Base-by-base conservation (phyloP, 1,139 yeast genomes). In the Suhomyces yuchorum region DNA sequence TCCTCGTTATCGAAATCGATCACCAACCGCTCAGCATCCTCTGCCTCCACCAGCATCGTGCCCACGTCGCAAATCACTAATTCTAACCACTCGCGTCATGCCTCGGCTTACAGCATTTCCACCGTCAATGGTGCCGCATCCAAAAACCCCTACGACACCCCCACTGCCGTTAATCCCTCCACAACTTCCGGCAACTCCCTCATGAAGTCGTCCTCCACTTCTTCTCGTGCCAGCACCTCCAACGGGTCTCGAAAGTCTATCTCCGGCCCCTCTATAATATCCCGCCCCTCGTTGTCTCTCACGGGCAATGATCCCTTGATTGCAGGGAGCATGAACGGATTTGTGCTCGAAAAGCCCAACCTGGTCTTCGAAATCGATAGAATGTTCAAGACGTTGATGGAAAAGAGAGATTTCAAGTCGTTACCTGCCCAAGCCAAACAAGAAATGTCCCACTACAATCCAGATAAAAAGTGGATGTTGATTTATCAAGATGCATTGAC, bases 401-500 rank as follows among this genome's bases (percentile, higher is more conserved):
- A 84, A 50, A 85, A 87, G 59, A 79, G 97, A 59, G 96, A 91
- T 62, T 87, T 89, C 65, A 83, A 85, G 56, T 81, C 87, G 47
- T 73, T 91, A 43, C 96, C 97, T 0, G 81, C 81, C 23, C 82
- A 80, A 50, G 96, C 96, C 8, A 85, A 85, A 55, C 80, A 77
- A 52, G 96, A 89, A 63, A 84, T 93, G 87, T 74, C 83, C 59
- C 81, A 80, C 55, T 91, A 87, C 60, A 81, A 87, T 38, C 73
- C 82, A 0, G 88, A 86, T 46, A 89, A 91, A 58, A 93, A 93
- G 67, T 90, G 97, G 96, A 83, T 88, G 84, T 76, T 93, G 57
- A 87, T 93, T 39, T 84, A 87, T 57, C 98, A 93, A 63, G 97
- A 91, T 65, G 84, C 87, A 30, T 75, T 88, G 48, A 81, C 92